Percentiles rank a stretch among this genome's conserved stretches.
phyloP scores from a whole-genome alignment of 352 stramenopile species.

The Globisporangium lucens region DNA sequence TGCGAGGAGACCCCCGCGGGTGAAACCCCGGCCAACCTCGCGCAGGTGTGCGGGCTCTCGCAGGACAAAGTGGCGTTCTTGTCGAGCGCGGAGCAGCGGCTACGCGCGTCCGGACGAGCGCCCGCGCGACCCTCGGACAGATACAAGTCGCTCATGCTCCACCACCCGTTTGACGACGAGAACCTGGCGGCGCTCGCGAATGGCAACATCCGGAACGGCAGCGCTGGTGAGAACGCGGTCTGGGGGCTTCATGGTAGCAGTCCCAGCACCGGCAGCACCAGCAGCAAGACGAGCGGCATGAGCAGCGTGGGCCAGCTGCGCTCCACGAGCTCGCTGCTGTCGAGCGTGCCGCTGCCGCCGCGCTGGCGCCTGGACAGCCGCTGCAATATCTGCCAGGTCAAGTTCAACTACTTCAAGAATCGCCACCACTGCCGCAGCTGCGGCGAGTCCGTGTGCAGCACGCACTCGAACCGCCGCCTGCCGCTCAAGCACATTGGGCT shows the following conservation, averaged over 20 bases:
- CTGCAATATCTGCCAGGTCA: conserved; percentile 82
- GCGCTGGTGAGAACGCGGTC: background rate
- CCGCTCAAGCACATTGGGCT: conserved; percentile 60
- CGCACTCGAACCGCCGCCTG: conserved; percentile 69
- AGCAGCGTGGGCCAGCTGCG: conserved; percentile 23
- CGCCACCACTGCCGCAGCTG: conserved; percentile 89
- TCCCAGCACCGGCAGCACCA: background rate
- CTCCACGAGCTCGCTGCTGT: conserved; percentile 33
- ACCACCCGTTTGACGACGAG: conserved; percentile 5
- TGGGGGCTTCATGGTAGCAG: conserved; percentile 10
- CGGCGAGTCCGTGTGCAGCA: conserved; percentile 80
- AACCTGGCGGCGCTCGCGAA: conserved; percentile 4
- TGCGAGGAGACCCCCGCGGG: conserved; percentile 68
- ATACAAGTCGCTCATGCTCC: conserved; percentile 36
- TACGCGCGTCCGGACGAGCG: conserved; percentile 40
- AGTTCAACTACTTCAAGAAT: conserved; percentile 86
- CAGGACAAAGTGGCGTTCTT: conserved; percentile 53
- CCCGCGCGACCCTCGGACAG: conserved; percentile 43
- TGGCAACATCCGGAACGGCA: background rate
- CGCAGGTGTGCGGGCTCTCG: conserved; percentile 44
- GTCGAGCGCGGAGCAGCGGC: conserved; percentile 34
- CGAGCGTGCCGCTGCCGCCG: conserved; percentile 43
- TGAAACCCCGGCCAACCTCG: conserved; percentile 70
- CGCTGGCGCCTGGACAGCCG: conserved; percentile 71
- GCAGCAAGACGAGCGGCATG: conserved; percentile 7